Evolutionary conservation across 1,284 basidiomycete species (phyloP), one percentile per base, ranked within the genome.

Genomic region (Pterula multifida): DNA sequence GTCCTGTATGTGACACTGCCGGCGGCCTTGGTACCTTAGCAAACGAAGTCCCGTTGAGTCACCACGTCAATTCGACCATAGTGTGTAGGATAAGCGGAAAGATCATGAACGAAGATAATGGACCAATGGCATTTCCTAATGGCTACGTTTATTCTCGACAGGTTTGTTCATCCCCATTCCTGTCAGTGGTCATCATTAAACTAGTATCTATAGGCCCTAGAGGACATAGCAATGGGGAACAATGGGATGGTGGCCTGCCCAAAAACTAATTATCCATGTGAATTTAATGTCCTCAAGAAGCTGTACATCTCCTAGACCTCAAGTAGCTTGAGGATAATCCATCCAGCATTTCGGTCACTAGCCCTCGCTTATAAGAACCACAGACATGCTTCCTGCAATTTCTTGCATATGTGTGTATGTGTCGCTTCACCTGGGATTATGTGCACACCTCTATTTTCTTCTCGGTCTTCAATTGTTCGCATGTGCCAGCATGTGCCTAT

Each of bases 81-180:
- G 93, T 98, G 11, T 98, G 96, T 63, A 69, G 80, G 42, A 76
- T 96, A 56, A 90, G 76, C 51, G 94, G 95, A 22, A 85, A 83
- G 62, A 90, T 98, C 53, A 96, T 98, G 85, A 86, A 97, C 59
- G 92, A 83, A 55, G 81, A 93, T 62, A 95, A 94, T 60, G 86
- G 83, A 68, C 90, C 90, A 1, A 76, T 93, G 79, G 85, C 80
- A n/a, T 88, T 98, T 60, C 89, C 91, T 0, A 86, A 90, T 55
- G 95, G 94, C 2, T 76, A 87, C 56, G 93, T 98, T 17, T 98
- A 98, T 63, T 95, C 92, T 17, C 75, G 78, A 61, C 86, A 90
- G 75, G 93, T 90, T 60, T 32, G 28, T 55, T 78, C 68, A 36
- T 26, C 24, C 6, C 9, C n/a, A 23, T 47, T 47, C 24, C 19